Conservation (phyloP, 2,329 filamentous ascomycete genomes). For the Pyrenochaeta sp. region DNA sequence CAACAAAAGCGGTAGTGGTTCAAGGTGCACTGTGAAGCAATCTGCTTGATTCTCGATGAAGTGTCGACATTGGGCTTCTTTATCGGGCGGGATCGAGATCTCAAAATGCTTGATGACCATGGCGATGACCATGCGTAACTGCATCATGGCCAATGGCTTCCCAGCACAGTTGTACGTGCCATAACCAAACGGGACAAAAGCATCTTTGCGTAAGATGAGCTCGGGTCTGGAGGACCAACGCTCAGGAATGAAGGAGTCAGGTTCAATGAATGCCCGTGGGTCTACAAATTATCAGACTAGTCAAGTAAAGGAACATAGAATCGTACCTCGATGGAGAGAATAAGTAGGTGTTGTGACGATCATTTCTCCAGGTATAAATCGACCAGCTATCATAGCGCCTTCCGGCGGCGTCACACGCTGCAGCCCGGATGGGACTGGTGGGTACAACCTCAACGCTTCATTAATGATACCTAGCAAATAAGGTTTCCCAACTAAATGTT, state of each 20-base stretch:
- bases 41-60: slow-evolving; percentile 21
- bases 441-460: slow-evolving; percentile 25
- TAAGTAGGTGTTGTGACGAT: slow-evolving; percentile 25
- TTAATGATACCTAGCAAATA: slow-evolving; percentile 27
- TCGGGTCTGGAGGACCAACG: slow-evolving; percentile 19
- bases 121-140: slow-evolving; percentile 18
- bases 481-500: slow-evolving; percentile 13
- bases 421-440: slow-evolving; percentile 26
- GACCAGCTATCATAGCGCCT: slow-evolving; percentile 29
- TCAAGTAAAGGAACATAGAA: no score
- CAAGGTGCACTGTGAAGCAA: slow-evolving; percentile 19
- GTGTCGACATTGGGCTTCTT: slow-evolving; percentile 8
- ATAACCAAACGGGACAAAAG: slow-evolving; percentile 75
- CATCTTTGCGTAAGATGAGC: slow-evolving; percentile 47
- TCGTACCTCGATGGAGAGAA: slow-evolving; percentile 17
- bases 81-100: slow-evolving; percentile 10
- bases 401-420: slow-evolving; percentile 34
- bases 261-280: slow-evolving; percentile 17
- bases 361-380: slow-evolving; percentile 30
- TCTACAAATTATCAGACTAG: slow-evolving; percentile 7
- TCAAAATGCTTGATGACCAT: slow-evolving; percentile 14
- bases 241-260: slow-evolving; percentile 27
- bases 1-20: slow-evolving; percentile 14
- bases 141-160: slow-evolving; percentile 22
- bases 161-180: slow-evolving; percentile 65